A percentile compares a stretch with the other conserved stretches of the same genome.
Evolutionary conservation across 257 asterid species (phyloP).

Genomic region (Solanum paucissectum): DNA sequence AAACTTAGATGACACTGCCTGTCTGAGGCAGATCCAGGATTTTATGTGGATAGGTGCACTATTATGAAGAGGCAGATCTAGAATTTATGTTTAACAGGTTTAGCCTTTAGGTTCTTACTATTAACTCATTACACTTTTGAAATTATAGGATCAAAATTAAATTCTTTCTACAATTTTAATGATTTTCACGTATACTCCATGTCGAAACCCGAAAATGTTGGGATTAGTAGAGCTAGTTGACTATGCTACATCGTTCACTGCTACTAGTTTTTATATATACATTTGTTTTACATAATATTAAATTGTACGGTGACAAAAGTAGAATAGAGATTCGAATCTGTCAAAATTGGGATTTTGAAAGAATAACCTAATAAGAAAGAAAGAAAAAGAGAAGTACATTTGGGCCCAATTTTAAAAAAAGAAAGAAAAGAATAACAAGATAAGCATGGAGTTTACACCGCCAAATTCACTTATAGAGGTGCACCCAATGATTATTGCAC

Average conservation of each 20-base stretch:
- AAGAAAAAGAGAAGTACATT: background rate
- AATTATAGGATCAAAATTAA: background rate
- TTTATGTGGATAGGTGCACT: background rate
- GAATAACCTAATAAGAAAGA: background rate
- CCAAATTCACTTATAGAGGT: background rate
- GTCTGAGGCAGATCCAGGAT: background rate
- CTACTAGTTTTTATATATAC: background rate
- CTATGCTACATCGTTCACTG: background rate
- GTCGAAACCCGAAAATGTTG: background rate
- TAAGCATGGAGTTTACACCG: background rate
- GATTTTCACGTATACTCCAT: background rate
- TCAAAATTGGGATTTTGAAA: background rate
- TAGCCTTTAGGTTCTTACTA: background rate
- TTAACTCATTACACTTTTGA: background rate
- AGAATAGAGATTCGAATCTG: background rate
- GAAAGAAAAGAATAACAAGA: background rate
- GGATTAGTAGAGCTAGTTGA: background rate
- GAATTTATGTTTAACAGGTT: background rate
- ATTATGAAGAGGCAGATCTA: background rate
- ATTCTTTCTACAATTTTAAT: too few relatives aligned
- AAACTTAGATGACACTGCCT: background rate
- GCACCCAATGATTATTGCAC: background rate
- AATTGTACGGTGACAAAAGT: background rate
- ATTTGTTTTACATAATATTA: background rate
- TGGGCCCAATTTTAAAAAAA: background rate